Conservation (phyloP, 352 stramenopile species). For the Blastocystis sp. region DNA sequence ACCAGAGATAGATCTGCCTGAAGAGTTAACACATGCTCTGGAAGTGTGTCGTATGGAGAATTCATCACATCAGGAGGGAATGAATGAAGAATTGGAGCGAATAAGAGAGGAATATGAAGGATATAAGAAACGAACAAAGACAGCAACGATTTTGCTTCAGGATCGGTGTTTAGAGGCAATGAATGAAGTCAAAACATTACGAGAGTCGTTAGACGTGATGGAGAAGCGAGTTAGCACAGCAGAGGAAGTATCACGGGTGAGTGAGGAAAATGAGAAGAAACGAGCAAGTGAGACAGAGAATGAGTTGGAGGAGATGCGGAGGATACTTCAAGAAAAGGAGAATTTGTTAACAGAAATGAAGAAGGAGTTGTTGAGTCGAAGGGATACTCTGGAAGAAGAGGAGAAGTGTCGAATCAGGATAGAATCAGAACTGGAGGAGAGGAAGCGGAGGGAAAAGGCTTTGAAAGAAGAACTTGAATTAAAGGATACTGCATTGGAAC, state of each 20-base stretch:
- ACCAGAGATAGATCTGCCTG: neutral
- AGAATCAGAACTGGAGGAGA: neutral
- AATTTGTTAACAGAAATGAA: neutral
- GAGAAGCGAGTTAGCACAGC: neutral
- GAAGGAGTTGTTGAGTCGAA: neutral
- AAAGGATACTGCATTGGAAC: neutral
- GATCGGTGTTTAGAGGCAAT: neutral
- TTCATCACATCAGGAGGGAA: neutral
- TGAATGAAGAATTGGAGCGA: neutral
- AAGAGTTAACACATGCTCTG: neutral
- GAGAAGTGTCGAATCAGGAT: neutral
- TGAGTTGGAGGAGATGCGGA: neutral
- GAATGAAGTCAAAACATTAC: neutral
- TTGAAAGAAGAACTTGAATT: neutral
- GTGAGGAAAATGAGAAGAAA: neutral
- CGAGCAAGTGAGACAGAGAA: neutral
- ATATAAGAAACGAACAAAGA: slow-evolving; percentile 41
- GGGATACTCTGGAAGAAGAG: neutral
- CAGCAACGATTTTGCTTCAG: slow-evolving; percentile 30
- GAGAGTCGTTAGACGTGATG: neutral
- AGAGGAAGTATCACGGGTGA: neutral
- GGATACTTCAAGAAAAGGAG: neutral
- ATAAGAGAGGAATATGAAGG: neutral
- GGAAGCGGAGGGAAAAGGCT: neutral
- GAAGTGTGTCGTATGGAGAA: neutral